These are phyloP conservation scores for Chaetomium cochliodes DNA, from an alignment of 495 filamentous ascomycete genomes.

Conservation along the genomic window DNA sequence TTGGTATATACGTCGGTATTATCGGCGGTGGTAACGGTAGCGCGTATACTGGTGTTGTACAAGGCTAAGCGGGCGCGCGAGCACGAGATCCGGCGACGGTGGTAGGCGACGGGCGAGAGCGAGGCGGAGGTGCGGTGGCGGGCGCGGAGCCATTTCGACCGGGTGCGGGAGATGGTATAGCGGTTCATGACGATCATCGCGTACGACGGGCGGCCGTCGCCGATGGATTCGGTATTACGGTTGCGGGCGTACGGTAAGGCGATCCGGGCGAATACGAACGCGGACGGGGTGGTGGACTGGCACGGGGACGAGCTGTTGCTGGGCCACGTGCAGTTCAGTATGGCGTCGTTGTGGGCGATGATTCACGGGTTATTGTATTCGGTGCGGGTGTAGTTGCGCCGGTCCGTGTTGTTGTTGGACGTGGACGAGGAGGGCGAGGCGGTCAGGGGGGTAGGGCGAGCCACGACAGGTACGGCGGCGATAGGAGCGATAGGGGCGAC, in stretches of 20 bases:
- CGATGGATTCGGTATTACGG: conserved; percentile 5
- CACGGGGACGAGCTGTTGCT: conserved; percentile 5
- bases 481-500: neutral
- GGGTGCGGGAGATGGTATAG: neutral
- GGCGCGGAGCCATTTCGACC: conserved; percentile 7
- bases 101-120: neutral
- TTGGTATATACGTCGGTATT: conserved; percentile 4
- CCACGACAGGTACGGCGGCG: neutral
- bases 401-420: conserved; percentile 7
- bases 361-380: neutral
- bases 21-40: neutral
- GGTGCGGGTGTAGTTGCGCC: conserved; percentile 3
- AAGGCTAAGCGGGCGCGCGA: neutral
- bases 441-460: neutral
- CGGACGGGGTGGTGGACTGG: conserved; percentile 1
- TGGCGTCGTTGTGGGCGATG: conserved; percentile 2
- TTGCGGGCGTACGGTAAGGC: conserved; percentile 8
- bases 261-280: conserved; percentile 7
- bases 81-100: neutral
- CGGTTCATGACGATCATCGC: conserved; percentile 3
- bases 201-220: conserved; percentile 8
- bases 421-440: conserved; percentile 7
- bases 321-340: neutral
- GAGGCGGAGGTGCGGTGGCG: neutral
- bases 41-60: neutral